Base-by-base conservation (phyloP, 139 green algal species). In the Chlorella vulgaris region DNA sequence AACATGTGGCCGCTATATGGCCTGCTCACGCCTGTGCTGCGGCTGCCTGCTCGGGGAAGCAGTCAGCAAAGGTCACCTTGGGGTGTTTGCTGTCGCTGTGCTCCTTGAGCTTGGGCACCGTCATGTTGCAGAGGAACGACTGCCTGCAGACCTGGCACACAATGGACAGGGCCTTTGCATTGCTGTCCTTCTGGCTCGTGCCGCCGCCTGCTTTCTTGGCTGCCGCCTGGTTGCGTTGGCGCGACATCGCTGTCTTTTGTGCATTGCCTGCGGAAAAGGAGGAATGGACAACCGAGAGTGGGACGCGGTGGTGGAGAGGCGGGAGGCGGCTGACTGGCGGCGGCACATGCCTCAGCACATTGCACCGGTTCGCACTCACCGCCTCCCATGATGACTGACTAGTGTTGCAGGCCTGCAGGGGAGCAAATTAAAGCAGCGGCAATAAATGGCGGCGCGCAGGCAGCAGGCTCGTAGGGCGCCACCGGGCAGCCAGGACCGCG, bases 71-170 rank as follows among this genome's bases (percentile, higher is more conserved):
- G 31, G 47, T 61, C 6, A 81, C 58, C 68, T 91, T 93, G 38
- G 80, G 53, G 43, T 94, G 91, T 81, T 90, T 94, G 85, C 85
- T 89, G 43, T 90, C 86, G 1, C 68, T 40, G 70, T 94, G 91
- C 50, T 92, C 84, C 66, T 87, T 80, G n/a, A 93, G 78, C 74
- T 87, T 87, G 4, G 47, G 40, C 79, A 83, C 60, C n/a, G 65
- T 87, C 29, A 71, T 85, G 55, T 43, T 58, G 35, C 33, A 69
- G 35, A 80, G 40, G 39, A 69, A 55, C 69, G 74, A 29, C 55
- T 31, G 18, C 7, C 62, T 6, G 26, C 62, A 69, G 21, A 69
- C 40, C n/a, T 38, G n/a, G 28, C 62, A 69, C 6, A 89, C 85
- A 31, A 91, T 81, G 35, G 26, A 86, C 69, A 85, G 58, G 3